Base-by-base conservation (phyloP, 75 land plant species). In the Chamaecyparis obtusa region DNA sequence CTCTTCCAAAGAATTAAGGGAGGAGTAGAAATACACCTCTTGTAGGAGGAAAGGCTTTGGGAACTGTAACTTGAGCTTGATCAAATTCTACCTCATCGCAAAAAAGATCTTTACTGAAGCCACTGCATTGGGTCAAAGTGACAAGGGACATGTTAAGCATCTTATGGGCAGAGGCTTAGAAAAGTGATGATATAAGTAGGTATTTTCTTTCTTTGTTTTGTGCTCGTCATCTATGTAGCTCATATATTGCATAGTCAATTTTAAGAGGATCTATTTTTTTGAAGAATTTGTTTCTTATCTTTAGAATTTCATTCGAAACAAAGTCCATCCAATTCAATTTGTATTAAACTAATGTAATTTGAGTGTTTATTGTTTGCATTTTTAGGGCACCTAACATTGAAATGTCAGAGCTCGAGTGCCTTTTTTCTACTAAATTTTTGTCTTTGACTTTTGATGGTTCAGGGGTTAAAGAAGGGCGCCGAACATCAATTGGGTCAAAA, bases 131-230 rank as follows among this genome's bases (percentile, higher is more conserved):
- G n/a, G n/a, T n/a, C n/a, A n/a, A 97, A 90, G 94, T 98, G 33
- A 97, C 99, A 77, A 96, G 99, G 85, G 99, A 95, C 55, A 91
- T 96, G 92, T 96, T 96, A 86, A 99, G 99, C 37, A 98, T 97
- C 87, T 84, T 98, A 69, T 98, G 99, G 99, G 99, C 99, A 4
- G 99, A 98, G 54, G 82, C 95, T 39, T 97, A 96, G 75, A 97
- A 93, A 84, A 77, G 90, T 69, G 96, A 94, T 86, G 98, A 96
- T 57, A 87, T 89, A 81, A 84, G 90, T 64, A 93, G 90, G 98
- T 98, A 93, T 43, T 44, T 27, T 32, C 48, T 46, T 46, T 7
- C 48, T 8, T 48, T 43, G 21, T 79, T 49, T 36, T 80, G 36
- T 82, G 24, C 39, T 36, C 35, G 49, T 64, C 19, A 49, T 17